Percentiles rank a stretch among this genome's conserved stretches.
Evolutionary conservation across 23 red algal species (phyloP).

Genomic region (Gracilaria domingensis): DNA sequence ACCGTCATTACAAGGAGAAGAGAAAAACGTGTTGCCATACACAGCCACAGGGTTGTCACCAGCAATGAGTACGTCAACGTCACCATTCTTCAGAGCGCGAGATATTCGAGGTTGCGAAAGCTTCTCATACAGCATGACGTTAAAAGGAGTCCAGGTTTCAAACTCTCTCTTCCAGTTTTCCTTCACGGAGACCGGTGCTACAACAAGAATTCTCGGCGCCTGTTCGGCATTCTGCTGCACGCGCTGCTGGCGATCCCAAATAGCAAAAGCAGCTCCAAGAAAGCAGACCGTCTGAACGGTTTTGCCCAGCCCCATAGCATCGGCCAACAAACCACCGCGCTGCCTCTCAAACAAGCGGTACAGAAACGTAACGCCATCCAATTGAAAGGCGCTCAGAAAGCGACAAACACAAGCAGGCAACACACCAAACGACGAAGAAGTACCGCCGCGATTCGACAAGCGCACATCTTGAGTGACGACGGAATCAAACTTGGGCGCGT

Average conservation of each 20-base stretch:
- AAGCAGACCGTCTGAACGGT: conserved; percentile 79
- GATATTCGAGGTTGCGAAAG: conserved; percentile 34
- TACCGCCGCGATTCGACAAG: background rate
- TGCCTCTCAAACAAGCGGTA: conserved; percentile 77
- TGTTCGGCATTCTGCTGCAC: conserved; percentile 1
- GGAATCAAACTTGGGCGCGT: conserved; percentile 21
- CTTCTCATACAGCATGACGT: conserved; percentile 39
- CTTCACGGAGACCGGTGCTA: conserved; percentile 69
- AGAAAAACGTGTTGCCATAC: conserved; percentile 50
- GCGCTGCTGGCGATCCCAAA: conserved; percentile 35
- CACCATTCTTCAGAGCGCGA: conserved; percentile 18
- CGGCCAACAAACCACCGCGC: conserved; percentile 76
- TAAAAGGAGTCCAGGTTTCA: conserved; percentile 84
- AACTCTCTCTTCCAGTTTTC: conserved; percentile 90
- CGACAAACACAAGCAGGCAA: conserved; percentile 27
- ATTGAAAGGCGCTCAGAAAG: conserved; percentile 71
- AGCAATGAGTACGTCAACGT: conserved; percentile 65
- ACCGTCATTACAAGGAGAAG: background rate
- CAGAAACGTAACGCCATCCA: conserved; percentile 79
- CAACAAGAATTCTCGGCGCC: conserved; percentile 55
- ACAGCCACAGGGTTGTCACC: conserved; percentile 66
- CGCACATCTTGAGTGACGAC: background rate
- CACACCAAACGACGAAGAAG: conserved; percentile 7
- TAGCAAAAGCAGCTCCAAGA: conserved; percentile 64
- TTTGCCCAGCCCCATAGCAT: conserved; percentile 96